These are phyloP conservation scores for Fragilaria radians DNA, from an alignment of 108 stramenopile species.

Conservation along the genomic window DNA sequence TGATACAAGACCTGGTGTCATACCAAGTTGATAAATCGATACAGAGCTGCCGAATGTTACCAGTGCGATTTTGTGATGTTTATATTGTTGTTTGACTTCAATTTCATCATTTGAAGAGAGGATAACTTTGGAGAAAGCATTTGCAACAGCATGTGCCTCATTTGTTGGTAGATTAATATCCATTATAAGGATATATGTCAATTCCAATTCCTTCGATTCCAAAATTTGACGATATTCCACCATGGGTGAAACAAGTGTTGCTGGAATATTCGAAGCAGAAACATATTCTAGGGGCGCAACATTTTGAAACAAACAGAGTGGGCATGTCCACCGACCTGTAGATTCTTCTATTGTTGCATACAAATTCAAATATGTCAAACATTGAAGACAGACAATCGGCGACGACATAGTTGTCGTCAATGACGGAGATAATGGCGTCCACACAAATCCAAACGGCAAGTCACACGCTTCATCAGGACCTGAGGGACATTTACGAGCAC, in stretches of 20 bases:
- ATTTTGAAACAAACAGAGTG: constrained; percentile 36
- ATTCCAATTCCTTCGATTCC: constrained; percentile 3
- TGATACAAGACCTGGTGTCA: constrained; percentile 26
- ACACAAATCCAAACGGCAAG: constrained; percentile 49
- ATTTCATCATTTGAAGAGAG: background rate
- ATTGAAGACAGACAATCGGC: constrained; percentile 39
- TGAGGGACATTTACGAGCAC: constrained; percentile 30
- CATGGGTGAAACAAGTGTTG: constrained; percentile 13
- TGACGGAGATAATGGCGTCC: constrained; percentile 31
- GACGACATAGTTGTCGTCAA: constrained; percentile 2
- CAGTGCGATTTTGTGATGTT: constrained; percentile 24
- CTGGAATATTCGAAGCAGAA: background rate
- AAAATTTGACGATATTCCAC: constrained; percentile 40
- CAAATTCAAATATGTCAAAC: constrained; percentile 45
- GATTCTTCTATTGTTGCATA: constrained; percentile 18
- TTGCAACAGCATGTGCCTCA: constrained; percentile 32
- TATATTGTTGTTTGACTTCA: background rate
- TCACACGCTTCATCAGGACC: constrained; percentile 34
- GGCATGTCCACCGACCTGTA: constrained; percentile 34
- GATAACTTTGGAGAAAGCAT: constrained; percentile 20
- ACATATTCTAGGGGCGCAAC: constrained; percentile 13
- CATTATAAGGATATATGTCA: constrained; percentile 28
- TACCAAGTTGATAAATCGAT: constrained; percentile 41
- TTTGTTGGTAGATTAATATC: constrained; percentile 33
- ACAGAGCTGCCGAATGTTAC: constrained; percentile 39